Percentiles rank a stretch among this genome's conserved stretches.
These are phyloP conservation scores for Discostella pseudostelligera DNA, from an alignment of 108 stramenopile species.

Conservation along the genomic window DNA sequence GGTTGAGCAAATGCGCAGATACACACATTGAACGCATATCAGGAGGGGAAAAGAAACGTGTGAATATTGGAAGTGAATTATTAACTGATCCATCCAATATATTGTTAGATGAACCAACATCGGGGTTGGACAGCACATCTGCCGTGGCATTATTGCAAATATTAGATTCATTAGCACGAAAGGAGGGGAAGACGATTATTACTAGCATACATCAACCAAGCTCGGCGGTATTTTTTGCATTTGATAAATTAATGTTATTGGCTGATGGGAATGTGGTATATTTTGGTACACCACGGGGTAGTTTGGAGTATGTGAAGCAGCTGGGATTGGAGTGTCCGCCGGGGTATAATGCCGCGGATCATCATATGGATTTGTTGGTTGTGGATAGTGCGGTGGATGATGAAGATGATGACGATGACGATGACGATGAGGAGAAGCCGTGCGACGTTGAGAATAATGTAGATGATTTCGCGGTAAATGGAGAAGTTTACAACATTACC, in stretches of 20 bases:
- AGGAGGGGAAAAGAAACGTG: conserved; percentile 85
- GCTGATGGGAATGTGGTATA: conserved; percentile 74
- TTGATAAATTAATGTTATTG: conserved; percentile 63
- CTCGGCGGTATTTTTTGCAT: conserved; percentile 65
- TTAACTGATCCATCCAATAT: conserved; percentile 69
- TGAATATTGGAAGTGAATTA: conserved; percentile 76
- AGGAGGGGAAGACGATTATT: conserved; percentile 61
- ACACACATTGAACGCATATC: conserved; percentile 59
- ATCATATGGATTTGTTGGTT: conserved; percentile 79
- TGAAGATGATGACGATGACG: conserved; percentile 21
- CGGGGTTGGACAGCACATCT: conserved; percentile 70
- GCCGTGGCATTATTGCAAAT: conserved; percentile 65
- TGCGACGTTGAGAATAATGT: not conserved
- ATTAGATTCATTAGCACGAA: conserved; percentile 46
- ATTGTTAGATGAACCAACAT: conserved; percentile 83
- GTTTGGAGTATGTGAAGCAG: conserved; percentile 45
- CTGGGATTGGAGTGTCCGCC: conserved; percentile 54
- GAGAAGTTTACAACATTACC: too few species aligned
- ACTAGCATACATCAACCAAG: conserved; percentile 75
- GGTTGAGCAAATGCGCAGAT: conserved; percentile 54
- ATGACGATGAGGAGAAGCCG: not conserved
- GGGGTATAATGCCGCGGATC: conserved; percentile 81
- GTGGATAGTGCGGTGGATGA: conserved; percentile 46
- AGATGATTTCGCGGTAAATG: too few species aligned
- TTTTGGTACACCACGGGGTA: conserved; percentile 64